Conservation (phyloP, 2,329 filamentous ascomycete species). For the Ambrosiella xylebori region DNA sequence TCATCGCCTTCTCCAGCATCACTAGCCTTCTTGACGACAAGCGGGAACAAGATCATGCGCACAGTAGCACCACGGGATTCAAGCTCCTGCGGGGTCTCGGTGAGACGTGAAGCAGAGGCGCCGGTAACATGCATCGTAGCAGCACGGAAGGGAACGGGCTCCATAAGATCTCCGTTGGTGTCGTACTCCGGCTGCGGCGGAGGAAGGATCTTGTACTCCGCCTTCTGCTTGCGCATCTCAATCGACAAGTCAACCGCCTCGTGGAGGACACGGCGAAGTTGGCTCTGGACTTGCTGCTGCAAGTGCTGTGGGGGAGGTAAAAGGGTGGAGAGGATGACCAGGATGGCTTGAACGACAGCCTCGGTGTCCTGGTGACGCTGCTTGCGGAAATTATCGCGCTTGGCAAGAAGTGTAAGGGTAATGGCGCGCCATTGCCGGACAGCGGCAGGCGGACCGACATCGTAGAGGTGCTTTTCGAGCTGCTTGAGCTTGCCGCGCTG, state of each 20-base stretch:
- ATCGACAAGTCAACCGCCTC: conserved; percentile 81
- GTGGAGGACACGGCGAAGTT: conserved; percentile 71
- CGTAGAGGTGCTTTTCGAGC: conserved; percentile 76
- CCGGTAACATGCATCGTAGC: conserved; percentile 72
- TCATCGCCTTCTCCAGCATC: conserved; percentile 77
- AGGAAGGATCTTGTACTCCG: conserved; percentile 97
- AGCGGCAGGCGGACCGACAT: conserved; percentile 74
- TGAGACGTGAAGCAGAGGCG: conserved; percentile 46
- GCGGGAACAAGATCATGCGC: conserved; percentile 82
- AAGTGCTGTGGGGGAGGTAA: conserved; percentile 72
- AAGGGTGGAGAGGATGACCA: conserved; percentile 65
- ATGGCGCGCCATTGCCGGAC: conserved; percentile 95
- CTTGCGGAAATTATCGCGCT: conserved; percentile 58
- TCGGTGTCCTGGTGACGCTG: conserved; percentile 84
- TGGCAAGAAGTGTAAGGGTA: conserved; percentile 75
- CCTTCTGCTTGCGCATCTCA: conserved; percentile 92
- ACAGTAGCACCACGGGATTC: conserved; percentile 63
- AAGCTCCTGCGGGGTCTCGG: conserved; percentile 54
- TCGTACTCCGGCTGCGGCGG: conserved; percentile 91
- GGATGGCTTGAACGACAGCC: conserved; percentile 75
- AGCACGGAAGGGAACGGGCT: conserved; percentile 82
- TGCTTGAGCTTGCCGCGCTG: conserved; percentile 95
- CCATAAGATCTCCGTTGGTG: conserved; percentile 71
- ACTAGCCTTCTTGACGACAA: conserved; percentile 91
- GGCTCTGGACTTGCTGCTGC: conserved; percentile 63